Evolutionary conservation across 495 filamentous ascomycete genomes (phyloP).

Genomic region (Neurospora tetrasperma): DNA sequence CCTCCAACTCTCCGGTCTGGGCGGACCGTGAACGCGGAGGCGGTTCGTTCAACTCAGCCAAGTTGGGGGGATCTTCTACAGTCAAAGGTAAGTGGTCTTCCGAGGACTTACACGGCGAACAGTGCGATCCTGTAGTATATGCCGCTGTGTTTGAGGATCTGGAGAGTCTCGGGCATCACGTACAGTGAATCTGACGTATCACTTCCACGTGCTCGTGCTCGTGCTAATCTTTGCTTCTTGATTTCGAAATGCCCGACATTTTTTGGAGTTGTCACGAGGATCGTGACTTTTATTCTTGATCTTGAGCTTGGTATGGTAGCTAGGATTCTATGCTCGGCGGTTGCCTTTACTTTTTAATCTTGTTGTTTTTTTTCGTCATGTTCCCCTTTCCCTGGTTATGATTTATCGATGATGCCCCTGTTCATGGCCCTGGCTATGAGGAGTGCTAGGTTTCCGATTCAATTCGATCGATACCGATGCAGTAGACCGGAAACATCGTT

Average conservation of each 20-base stretch:
- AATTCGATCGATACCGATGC: not conserved
- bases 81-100: not conserved
- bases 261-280: not conserved
- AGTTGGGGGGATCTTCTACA: not conserved
- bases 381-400: not conserved
- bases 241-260: not conserved
- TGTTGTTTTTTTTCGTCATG: no score
- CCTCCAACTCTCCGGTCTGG: no score
- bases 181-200: not conserved
- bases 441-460: not conserved
- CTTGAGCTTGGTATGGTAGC: not conserved
- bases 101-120: not conserved
- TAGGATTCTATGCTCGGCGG: no score
- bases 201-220: not conserved
- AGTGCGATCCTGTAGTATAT: not conserved
- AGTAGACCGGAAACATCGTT: not conserved
- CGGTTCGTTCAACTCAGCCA: not conserved
- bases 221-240: not conserved
- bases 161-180: not conserved
- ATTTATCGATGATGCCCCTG: constrained; percentile 7
- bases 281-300: not conserved
- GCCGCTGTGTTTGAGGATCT: not conserved
- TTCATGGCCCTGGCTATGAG: not conserved
- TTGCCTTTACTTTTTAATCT: no score
- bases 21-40: no score